Conservation (phyloP, 1,284 basidiomycete genomes). For the Vanrija sp. region DNA sequence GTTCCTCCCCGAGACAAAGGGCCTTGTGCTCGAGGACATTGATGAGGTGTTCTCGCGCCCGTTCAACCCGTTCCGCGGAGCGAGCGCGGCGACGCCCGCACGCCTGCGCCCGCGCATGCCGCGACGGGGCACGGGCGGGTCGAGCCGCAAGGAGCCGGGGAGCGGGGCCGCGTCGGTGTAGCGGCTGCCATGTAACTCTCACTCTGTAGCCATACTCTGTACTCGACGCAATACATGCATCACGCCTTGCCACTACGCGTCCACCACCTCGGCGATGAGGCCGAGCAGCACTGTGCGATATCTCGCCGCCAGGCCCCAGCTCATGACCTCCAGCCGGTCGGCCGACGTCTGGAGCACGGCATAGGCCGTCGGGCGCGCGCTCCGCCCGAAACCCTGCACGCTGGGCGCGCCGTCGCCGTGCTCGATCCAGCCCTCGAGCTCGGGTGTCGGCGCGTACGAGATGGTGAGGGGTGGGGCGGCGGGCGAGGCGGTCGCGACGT, state of each 20-base stretch:
- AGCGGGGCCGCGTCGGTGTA: too few species aligned
- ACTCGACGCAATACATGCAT: background rate
- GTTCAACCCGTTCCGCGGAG: background rate
- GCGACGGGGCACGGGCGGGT: too few species aligned
- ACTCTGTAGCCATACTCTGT: too few species aligned
- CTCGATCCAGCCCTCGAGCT: conserved; percentile 19
- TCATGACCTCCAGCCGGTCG: conserved; percentile 13
- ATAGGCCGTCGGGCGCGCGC: conserved; percentile 1
- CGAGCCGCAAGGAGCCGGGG: too few species aligned
- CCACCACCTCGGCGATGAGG: conserved; percentile 2
- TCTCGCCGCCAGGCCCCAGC: conserved; percentile 21
- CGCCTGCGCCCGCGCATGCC: too few species aligned
- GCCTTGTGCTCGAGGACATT: conserved; percentile 16
- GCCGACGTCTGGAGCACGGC: conserved; percentile 12
- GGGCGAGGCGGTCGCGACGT: background rate
- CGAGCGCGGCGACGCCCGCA: too few species aligned
- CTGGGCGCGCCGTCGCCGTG: conserved; percentile 9
- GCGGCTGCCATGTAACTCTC: too few species aligned
- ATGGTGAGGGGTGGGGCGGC: conserved; percentile 1
- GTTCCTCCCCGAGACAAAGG: conserved; percentile 13
- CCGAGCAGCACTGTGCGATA: conserved; percentile 17
- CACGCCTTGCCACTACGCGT: background rate
- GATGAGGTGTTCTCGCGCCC: conserved; percentile 1
- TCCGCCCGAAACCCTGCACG: conserved; percentile 17
- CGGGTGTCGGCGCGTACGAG: conserved; percentile 13